phyloP scores from a whole-genome alignment of 805 yeast species.

The Wickerhamia fluorescens region DNA sequence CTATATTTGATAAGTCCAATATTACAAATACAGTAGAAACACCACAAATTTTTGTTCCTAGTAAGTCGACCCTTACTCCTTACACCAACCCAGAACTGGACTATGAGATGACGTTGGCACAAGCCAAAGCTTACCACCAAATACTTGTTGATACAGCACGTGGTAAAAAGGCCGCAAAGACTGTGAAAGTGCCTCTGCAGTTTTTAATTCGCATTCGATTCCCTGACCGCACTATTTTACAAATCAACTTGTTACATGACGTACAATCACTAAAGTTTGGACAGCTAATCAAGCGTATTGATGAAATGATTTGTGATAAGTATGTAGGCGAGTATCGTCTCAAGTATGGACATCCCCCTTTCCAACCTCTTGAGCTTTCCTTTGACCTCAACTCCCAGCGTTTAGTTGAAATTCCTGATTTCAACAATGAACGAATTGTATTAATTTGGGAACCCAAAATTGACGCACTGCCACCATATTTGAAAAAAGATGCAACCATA shows the following conservation, averaged over 20 bases:
- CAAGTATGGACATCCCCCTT: slow-evolving; percentile 34
- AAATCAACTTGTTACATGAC: slow-evolving; percentile 23
- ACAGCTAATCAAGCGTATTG: slow-evolving; percentile 29
- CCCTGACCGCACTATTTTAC: slow-evolving; percentile 32
- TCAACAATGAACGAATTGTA: slow-evolving; percentile 22
- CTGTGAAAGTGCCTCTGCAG: slow-evolving; percentile 13
- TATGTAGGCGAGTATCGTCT: slow-evolving; percentile 23
- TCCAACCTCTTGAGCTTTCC: slow-evolving; percentile 18
- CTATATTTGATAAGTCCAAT: too few species aligned
- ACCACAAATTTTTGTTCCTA: slow-evolving; percentile 17
- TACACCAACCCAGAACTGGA: slow-evolving; percentile 39
- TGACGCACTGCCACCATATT: slow-evolving; percentile 17
- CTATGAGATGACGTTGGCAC: slow-evolving; percentile 31
- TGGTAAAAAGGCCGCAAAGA: slow-evolving; percentile 9
- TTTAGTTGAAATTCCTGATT: slow-evolving; percentile 22
- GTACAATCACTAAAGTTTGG: slow-evolving; percentile 23
- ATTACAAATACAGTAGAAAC: too few species aligned
- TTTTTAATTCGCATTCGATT: slow-evolving; percentile 30
- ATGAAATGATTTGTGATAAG: slow-evolving; percentile 21
- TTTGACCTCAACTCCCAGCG: slow-evolving; percentile 20
- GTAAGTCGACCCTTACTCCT: slow-evolving; percentile 2
- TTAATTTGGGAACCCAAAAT: slow-evolving; percentile 29
- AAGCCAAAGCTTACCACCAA: slow-evolving; percentile 32
- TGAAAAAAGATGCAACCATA: slow-evolving; percentile 12
- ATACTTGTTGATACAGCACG: slow-evolving; percentile 21